Base-by-base conservation (phyloP, 345 rosid genomes). In the Rhizophora apiculata region DNA sequence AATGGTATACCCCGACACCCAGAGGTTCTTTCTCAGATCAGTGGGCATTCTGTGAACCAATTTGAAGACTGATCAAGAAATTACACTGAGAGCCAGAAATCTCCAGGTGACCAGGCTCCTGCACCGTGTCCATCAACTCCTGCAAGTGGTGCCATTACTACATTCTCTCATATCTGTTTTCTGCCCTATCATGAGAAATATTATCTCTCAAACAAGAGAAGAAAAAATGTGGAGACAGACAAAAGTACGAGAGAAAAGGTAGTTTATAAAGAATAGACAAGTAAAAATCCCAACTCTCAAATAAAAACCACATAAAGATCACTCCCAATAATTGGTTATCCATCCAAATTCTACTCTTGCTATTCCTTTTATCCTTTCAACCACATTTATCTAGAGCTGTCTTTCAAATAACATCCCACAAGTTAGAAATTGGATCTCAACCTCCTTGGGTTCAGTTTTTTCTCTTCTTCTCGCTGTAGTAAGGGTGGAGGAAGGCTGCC, bases 171-270 rank as follows among this genome's bases (percentile, higher is more conserved):
- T 82, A 86, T 81, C 85, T 69, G 82, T 75, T 88, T 86, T 82
- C 93, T 86, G 88, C 87, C 95, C 95, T 87, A 83, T 64, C 84
- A 82, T 60, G 53, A 68, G 48, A 74, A 83, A 77, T 6, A 1
- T 32, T 37, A 31, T 15, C 29, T 71, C 60, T 43, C 63, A 26
- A 71, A 32, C 22, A 36, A 57, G 13, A 6, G 18, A 29, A 11
- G n/a, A 36, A 24, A 24, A 4, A 7, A 31, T 9, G 4, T 34
- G 16, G 13, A 13, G 22, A 10, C 30, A 6, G 30, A 20, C 7
- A 56, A 27, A 43, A 13, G 49, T 43, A 43, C 0, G 49, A 26
- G 27, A 32, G 57, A 64, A 8, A 34, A 1, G 3, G 20, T 19
- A 18, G 29, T 20, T 65, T 8, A 31, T 6, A 31, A n/a, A 32